These are phyloP conservation scores for Trichothecium roseum DNA, from an alignment of 2,329 filamentous ascomycete genomes.

Conservation along the genomic window DNA sequence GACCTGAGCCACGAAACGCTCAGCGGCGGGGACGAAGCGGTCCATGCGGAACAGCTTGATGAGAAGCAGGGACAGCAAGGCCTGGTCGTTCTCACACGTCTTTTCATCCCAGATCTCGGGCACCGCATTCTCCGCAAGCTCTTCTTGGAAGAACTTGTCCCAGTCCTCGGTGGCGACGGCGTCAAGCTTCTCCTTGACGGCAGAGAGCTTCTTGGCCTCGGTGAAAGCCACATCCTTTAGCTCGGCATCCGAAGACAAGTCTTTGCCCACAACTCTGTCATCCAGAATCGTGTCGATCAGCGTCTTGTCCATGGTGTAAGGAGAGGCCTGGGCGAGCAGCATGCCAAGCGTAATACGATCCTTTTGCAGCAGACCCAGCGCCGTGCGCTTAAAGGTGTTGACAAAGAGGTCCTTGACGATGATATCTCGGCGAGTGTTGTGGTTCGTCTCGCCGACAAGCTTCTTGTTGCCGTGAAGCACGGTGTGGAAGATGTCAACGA, in stretches of 20 bases:
- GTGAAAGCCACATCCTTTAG: constrained; percentile 58
- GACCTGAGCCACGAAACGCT: constrained; percentile 78
- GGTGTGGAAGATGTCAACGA: constrained; percentile 92
- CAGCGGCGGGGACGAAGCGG: constrained; percentile 83
- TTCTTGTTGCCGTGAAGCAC: constrained; percentile 75
- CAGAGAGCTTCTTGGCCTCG: constrained; percentile 56
- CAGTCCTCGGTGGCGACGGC: constrained; percentile 54
- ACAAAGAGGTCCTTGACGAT: constrained; percentile 90
- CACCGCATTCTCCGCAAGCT: constrained; percentile 75
- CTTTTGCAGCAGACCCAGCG: constrained; percentile 82
- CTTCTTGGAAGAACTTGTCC: constrained; percentile 75
- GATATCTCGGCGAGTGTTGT: constrained; percentile 72
- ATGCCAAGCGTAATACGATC: constrained; percentile 91
- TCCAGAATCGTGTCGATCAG: constrained; percentile 83
- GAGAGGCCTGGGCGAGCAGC: constrained; percentile 90
- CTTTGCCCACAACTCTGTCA: constrained; percentile 61
- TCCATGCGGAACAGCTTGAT: constrained; percentile 94
- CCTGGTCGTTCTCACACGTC: constrained; percentile 58
- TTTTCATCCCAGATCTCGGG: constrained; percentile 62
- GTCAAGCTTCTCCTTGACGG: constrained; percentile 65
- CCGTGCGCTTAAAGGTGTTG: constrained; percentile 87
- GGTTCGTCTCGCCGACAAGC: constrained; percentile 58
- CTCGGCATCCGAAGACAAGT: constrained; percentile 61
- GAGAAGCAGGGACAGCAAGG: constrained; percentile 73
- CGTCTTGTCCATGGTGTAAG: constrained; percentile 86